phyloP scores from a whole-genome alignment of 768 basidiomycete species.

The Psilocybe cyanescens region DNA sequence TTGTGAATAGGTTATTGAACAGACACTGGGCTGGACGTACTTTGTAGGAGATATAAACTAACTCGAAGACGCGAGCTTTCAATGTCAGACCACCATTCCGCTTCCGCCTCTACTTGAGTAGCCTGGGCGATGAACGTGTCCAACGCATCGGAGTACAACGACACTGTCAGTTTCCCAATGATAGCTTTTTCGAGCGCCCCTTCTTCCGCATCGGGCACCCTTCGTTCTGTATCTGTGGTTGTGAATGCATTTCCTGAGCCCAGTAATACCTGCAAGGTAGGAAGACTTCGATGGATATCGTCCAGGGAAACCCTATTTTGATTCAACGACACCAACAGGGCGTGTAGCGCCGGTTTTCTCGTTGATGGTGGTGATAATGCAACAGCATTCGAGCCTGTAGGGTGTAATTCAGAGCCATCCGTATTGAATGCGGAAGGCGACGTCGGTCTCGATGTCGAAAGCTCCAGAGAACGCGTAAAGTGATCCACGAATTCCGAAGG shows the following conservation, averaged over 20 bases:
- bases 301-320: conserved; percentile 23
- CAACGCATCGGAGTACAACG: conserved; percentile 68
- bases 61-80: conserved; percentile 62
- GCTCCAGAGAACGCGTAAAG: conserved; percentile 35
- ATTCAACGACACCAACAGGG: conserved; percentile 42
- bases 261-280: conserved; percentile 29
- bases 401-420: background rate
- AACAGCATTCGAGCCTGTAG: background rate
- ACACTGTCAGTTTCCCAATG: conserved; percentile 52
- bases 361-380: background rate
- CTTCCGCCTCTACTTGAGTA: conserved; percentile 69
- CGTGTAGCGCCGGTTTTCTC: conserved; percentile 37
- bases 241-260: conserved; percentile 5
- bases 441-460: conserved; percentile 27
- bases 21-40: conserved; percentile 45
- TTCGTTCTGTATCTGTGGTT: conserved; percentile 3
- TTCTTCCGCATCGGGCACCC: conserved; percentile 34
- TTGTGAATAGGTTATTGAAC: conserved; percentile 5
- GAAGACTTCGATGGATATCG: conserved; percentile 29
- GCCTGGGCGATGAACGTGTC: conserved; percentile 71
- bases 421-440: conserved; percentile 4
- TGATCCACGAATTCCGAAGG: conserved; percentile 44
- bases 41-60: conserved; percentile 75
- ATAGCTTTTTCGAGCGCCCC: conserved; percentile 46
- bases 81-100: conserved; percentile 84